A percentile compares a stretch with the other conserved stretches of the same genome.
phyloP scores from a whole-genome alignment of 139 green algal species.

The Zygnema circumcarinatum region DNA sequence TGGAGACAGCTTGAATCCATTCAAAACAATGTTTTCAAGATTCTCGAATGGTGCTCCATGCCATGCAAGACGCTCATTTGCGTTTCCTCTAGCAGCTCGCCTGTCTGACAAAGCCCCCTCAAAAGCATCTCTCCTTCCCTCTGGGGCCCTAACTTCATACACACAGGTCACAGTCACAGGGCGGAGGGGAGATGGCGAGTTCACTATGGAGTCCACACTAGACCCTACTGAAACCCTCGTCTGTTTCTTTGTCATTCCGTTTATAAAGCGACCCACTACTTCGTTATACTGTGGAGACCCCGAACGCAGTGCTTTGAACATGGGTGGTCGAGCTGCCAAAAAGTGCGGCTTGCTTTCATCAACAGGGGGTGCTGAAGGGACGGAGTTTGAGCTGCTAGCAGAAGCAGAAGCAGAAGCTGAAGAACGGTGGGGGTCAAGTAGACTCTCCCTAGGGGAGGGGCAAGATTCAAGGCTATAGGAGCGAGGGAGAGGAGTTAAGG shows the following conservation, averaged over 20 bases:
- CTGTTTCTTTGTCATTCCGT: conserved; percentile 8
- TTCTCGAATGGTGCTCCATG: conserved; percentile 37
- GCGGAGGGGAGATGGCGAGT: not conserved
- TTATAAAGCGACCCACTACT: conserved; percentile 11
- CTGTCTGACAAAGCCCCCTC: conserved; percentile 9
- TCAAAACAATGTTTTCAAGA: conserved; percentile 24
- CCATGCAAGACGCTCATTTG: conserved; percentile 48
- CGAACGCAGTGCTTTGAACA: conserved; percentile 14
- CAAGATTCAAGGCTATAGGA: not conserved
- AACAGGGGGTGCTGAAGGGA: not conserved
- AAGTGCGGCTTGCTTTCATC: conserved; percentile 8
- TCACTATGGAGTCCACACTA: not conserved
- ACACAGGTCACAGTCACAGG: conserved; percentile 24
- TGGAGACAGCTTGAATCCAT: conserved; percentile 24
- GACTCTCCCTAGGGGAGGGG: not conserved
- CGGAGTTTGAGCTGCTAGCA: not conserved
- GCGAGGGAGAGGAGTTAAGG: not conserved
- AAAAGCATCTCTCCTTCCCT: not conserved
- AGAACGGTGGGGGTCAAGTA: not conserved
- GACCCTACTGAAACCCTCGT: not conserved
- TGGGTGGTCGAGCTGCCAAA: not conserved
- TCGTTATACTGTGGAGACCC: conserved; percentile 26
- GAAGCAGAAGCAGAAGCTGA: not conserved
- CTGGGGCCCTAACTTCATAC: conserved; percentile 5
- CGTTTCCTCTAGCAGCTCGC: not conserved